Evolutionary conservation across 164 flowering plant species (phyloP).

Genomic region (Vitis rotundifolia): DNA sequence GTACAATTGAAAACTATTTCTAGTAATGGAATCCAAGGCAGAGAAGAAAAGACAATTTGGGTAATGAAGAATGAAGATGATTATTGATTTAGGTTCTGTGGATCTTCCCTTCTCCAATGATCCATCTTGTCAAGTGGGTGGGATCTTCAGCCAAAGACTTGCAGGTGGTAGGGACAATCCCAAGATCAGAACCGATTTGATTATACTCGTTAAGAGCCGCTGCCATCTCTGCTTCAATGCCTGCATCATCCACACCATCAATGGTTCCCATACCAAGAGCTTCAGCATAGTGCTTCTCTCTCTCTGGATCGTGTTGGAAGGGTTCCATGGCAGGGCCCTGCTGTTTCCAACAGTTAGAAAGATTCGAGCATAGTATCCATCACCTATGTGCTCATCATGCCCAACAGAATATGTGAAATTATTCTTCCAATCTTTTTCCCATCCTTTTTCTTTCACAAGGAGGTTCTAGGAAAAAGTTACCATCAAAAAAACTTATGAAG

Average conservation of each 20-base stretch:
- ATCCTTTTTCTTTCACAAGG: no score
- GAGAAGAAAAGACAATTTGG: no score
- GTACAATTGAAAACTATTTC: neutral
- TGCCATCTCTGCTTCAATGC: conserved; percentile 71
- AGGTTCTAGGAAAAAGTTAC: no score
- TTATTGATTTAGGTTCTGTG: conserved; percentile 17
- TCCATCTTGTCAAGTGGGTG: conserved; percentile 71
- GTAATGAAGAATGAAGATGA: no score
- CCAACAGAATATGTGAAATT: no score
- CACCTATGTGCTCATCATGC: no score
- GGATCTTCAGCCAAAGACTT: conserved; percentile 64
- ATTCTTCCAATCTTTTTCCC: no score
- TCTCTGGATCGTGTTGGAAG: conserved; percentile 63
- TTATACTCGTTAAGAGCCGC: conserved; percentile 62
- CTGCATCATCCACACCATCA: conserved; percentile 44
- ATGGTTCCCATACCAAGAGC: conserved; percentile 35
- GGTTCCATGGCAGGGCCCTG: conserved; percentile 83
- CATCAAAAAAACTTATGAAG: no score
- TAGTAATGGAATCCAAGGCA: neutral
- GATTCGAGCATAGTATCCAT: no score
- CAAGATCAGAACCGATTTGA: conserved; percentile 71
- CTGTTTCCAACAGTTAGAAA: neutral
- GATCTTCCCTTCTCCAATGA: conserved; percentile 67
- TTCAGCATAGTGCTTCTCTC: conserved; percentile 73
- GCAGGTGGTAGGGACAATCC: conserved; percentile 54